phyloP scores from a whole-genome alignment of 2,329 filamentous ascomycete genomes.

The Botryotinia narcissicola region DNA sequence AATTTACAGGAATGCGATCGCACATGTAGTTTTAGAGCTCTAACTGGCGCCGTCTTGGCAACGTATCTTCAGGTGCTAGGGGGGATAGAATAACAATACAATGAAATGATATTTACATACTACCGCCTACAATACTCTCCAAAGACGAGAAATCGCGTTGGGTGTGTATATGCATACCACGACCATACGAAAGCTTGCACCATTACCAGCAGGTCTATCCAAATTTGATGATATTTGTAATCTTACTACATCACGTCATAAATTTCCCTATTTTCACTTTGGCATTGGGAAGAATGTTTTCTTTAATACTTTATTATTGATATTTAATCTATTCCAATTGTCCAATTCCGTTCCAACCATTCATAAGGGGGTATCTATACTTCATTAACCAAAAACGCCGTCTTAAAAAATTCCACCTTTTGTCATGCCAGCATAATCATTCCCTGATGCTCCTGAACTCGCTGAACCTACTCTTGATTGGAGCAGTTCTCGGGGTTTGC shows the following conservation, averaged over 20 bases:
- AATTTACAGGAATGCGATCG: no score
- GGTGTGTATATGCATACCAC: background rate
- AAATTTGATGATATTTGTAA: background rate
- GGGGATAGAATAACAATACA: no score
- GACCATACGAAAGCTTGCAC: background rate
- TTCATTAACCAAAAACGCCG: background rate
- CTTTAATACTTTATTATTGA: background rate
- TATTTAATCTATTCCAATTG: background rate
- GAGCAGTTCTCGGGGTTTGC: conserved; percentile 36
- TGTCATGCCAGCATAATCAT: background rate
- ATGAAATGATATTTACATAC: no score
- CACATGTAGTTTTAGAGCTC: no score
- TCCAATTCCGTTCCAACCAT: background rate
- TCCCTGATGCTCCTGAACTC: conserved; percentile 18
- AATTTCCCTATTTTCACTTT: background rate
- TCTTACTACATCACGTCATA: background rate
- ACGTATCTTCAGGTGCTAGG: no score
- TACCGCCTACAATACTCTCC: no score
- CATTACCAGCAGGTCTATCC: background rate
- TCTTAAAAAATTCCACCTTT: background rate
- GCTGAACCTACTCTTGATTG: conserved; percentile 43
- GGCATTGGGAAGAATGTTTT: background rate
- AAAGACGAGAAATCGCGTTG: no score
- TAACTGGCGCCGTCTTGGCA: no score
- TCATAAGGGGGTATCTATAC: background rate